Evolutionary conservation across 371 early-diverging fungal genomes (phyloP), one percentile per base, ranked within the genome.

Genomic region (Saksenaea oblongispora): DNA sequence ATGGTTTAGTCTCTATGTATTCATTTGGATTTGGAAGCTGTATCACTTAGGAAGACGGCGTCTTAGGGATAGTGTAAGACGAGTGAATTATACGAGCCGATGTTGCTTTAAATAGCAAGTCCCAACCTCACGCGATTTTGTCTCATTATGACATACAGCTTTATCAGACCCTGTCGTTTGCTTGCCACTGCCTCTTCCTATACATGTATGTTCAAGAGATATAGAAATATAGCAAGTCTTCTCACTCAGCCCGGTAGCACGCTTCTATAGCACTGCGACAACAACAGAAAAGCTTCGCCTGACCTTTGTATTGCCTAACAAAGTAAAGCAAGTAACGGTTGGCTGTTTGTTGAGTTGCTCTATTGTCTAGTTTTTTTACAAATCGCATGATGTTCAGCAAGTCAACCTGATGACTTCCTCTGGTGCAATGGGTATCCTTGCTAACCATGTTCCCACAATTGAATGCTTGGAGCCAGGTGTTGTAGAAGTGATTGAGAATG

Each of bases 401-500:
- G 96, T 98, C 73, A 97, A 98, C 85, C 76, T 97, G 76, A 85
- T 95, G 53, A 91, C 96, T 27, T 88, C 93, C 51, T 92, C 94
- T 55, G 99, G 99, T 67, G 96, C 95, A 76, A 93, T 98, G 93
- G 99, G 98, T 95, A 92, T 98, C 70, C 89, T 98, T 56, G 96
- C 97, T 72, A 91, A 93, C 85, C 99, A 98, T 88, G 96, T 98
- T 63, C 96, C 98, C 31, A 89, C 93, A 58, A 92, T 98, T 72
- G 94, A 96, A 73, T 95, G 97, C 87, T 90, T 98, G 67, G 91
- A 91, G 81, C 95, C 98, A 62, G 97, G 98, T 62, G 77, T 98
- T 51, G 65, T 95, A 56, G 96, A 95, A 74, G 82, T 98, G 63
- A 76, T 95, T 67, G 89, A 89, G 65, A 77, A 84, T 63, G 82